Base-by-base conservation (phyloP, 1,139 yeast species). In the Blastobotrys malaysiensis region DNA sequence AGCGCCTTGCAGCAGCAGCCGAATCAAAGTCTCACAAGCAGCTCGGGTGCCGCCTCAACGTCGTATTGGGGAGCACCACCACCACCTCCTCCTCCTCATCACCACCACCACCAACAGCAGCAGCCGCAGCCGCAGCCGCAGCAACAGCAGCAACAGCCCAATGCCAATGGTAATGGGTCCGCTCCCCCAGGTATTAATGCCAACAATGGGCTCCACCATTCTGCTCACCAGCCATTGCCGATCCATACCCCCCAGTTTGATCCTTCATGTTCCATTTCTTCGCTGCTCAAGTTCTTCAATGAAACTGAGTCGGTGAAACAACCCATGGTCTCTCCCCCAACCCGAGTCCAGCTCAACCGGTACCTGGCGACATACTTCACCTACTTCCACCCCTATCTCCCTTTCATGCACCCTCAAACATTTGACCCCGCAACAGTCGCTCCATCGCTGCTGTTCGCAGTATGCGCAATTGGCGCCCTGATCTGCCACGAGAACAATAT, bases 401-500 rank as follows among this genome's bases (percentile, higher is more conserved):
- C 75, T 3, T 65, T 71, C 53, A 51, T 71, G 39, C 74, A 71
- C 55, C 60, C 63, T 4, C 69, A 67, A 26, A 62, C 71, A 2
- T 70, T 70, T 53, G 64, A 66, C 44, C 69, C 70, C 1, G 59
- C 62, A 13, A 58, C 61, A 1, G 63, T 65, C 1, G 63, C 71
- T 7, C 70, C 70, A 5, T 63, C 70, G 6, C 59, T 71, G 21
- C 55, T 71, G 26, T 64, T 68, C 31, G 66, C 72, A 1, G 65
- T 70, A 9, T 67, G 73, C 56, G 64, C 73, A 2, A 58, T 71
- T 43, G 74, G 74, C 2, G 73, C 74, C 0, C 57, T 63, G 26
- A 54, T 68, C 9, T 64, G 70, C 54, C 64, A 60, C 36, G 72
- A 69, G 49, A 57, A 57, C 14, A 59, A 62, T 31, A 61, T 65